Evolutionary conservation across 2,329 filamentous ascomycete species (phyloP).

Genomic region (Pyricularia grisea): DNA sequence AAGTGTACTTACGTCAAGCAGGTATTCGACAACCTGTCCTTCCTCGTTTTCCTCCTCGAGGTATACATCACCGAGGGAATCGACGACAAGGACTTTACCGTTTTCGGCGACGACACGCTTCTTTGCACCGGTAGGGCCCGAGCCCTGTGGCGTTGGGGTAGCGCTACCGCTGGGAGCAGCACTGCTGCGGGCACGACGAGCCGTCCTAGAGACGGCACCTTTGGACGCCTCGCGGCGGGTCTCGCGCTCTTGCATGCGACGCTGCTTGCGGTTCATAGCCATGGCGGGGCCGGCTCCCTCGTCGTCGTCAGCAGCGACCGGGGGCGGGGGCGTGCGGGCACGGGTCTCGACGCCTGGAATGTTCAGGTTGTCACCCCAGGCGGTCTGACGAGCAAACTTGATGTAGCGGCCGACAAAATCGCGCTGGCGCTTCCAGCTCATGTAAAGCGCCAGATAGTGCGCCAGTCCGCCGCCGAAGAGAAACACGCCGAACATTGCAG

Average conservation of each 20-base stretch:
- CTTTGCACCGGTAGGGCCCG: constrained; percentile 63
- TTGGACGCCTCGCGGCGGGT: constrained; percentile 59
- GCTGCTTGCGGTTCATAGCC: constrained; percentile 74
- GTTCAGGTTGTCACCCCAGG: constrained; percentile 76
- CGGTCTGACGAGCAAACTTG: constrained; percentile 74
- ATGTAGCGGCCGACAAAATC: constrained; percentile 92
- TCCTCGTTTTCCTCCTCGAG: constrained; percentile 89
- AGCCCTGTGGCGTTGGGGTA: constrained; percentile 43
- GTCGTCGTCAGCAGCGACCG: constrained; percentile 23
- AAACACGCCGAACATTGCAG: constrained; percentile 74
- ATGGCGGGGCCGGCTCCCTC: constrained; percentile 39
- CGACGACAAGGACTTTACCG: constrained; percentile 88
- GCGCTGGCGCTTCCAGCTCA: constrained; percentile 81
- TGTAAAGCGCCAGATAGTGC: constrained; percentile 78
- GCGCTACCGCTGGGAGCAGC: constrained; percentile 31
- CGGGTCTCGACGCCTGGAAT: constrained; percentile 51
- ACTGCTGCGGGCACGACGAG: constrained; percentile 22
- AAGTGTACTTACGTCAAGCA: constrained; percentile 66
- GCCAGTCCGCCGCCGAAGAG: constrained; percentile 72
- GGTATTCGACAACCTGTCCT: constrained; percentile 70
- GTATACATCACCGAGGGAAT: constrained; percentile 85
- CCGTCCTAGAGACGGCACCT: constrained; percentile 32
- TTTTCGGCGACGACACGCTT: constrained; percentile 90
- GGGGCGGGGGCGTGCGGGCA: constrained; percentile 29
- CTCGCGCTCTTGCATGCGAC: constrained; percentile 81